Base-by-base conservation (phyloP, 306 rosid species). In the Gleditsia sinensis region DNA sequence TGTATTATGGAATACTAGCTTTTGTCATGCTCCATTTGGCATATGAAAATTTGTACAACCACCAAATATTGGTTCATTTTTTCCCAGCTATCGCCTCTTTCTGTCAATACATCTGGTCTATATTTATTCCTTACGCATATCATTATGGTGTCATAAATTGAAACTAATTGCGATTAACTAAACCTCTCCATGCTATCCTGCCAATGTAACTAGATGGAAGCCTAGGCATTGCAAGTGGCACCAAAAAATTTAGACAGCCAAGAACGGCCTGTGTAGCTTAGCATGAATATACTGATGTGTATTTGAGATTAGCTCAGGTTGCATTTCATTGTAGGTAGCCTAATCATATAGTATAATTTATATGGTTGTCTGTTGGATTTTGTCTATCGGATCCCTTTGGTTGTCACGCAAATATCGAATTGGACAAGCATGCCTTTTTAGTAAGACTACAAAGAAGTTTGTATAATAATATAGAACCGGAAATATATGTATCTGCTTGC, bases 21-120 rank as follows among this genome's bases (percentile, higher is more conserved):
- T 6, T 25, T 45, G 46, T 51, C 71, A 9, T 68, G 62, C 73
- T 69, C n/a, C 49, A 55, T 80, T 61, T 69, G 54, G 11, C 48
- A 34, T 61, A 25, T 37, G 27, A 60, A 61, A 69, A 61, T 19
- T 50, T 7, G 21, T 32, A 40, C 49, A n/a, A 23, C 53, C 27
- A 60, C 33, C 3, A 45, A 34, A 43, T 54, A 14, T 53, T 13
- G 53, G 54, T 53, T 42, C 45, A 39, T 53, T 48, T 62, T 32
- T 36, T 60, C 42, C 73, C 62, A 43, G 36, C 63, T 6, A 24
- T 60, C 75, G 27, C 57, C 27, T 66, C 46, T n/a, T 58, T 34
- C 1, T 61, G 72, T 58, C n/a, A 58, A 40, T 59, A 30, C n/a
- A 53, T 54, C 39, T 64, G 50, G 48, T 51, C 24, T 54, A 43